Percentiles rank a stretch among this genome's conserved stretches.
These are phyloP conservation scores for Leishmania aethiopica DNA, from an alignment of 208 protist genomes.

Conservation along the genomic window DNA sequence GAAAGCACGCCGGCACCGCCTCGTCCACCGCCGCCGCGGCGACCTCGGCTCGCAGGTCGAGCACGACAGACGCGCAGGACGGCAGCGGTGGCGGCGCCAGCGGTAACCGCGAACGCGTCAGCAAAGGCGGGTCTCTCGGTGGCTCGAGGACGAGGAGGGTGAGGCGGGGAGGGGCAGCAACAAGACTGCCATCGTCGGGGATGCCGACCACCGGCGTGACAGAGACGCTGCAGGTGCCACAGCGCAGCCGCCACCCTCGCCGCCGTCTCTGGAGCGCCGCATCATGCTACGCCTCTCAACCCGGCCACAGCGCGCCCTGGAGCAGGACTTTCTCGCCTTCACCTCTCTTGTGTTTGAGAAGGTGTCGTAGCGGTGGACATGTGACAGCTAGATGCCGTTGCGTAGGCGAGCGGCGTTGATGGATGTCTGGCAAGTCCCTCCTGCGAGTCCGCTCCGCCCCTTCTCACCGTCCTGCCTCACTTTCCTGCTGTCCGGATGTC, in stretches of 20 bases:
- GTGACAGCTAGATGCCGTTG: neutral
- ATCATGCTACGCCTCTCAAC: slow-evolving; percentile 28
- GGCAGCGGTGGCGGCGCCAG: slow-evolving; percentile 8
- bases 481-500: neutral
- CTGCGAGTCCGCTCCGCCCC: neutral
- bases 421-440: neutral
- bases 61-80: slow-evolving; percentile 20
- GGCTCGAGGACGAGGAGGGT: neutral
- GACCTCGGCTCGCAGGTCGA: slow-evolving; percentile 11
- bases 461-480: neutral
- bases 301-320: slow-evolving; percentile 24
- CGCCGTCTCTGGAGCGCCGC: slow-evolving; percentile 4
- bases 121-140: neutral
- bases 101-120: slow-evolving; percentile 9
- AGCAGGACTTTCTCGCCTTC: slow-evolving; percentile 32
- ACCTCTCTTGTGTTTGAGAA: slow-evolving; percentile 36
- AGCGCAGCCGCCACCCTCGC: neutral
- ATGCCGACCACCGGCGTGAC: neutral
- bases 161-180: neutral
- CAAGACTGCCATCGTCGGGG: neutral
- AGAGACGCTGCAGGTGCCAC: neutral
- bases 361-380: slow-evolving; percentile 4
- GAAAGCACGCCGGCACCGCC: neutral
- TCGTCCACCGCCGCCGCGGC: neutral
- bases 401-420: neutral